Evolutionary conservation across 2,329 filamentous ascomycete species (phyloP).

Genomic region (Aureobasidium sp.): DNA sequence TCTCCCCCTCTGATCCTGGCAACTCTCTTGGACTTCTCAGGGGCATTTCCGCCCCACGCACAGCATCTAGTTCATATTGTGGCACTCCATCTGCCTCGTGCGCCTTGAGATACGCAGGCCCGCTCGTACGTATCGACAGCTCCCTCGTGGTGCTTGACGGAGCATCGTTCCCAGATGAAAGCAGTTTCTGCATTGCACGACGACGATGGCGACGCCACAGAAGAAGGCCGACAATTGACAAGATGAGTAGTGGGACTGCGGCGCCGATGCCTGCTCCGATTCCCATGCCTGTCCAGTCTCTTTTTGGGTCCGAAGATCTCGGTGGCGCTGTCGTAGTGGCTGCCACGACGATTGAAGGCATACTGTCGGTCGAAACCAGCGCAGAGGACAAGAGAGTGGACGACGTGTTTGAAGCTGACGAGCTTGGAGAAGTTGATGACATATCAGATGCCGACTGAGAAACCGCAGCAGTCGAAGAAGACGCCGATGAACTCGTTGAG

Average conservation of each 20-base stretch:
- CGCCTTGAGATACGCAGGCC: neutral
- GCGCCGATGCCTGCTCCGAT: neutral
- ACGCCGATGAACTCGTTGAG: neutral
- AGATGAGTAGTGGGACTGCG: neutral
- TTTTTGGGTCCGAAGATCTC: neutral
- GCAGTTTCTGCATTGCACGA: neutral
- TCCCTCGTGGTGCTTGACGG: neutral
- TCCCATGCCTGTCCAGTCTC: neutral
- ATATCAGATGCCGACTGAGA: neutral
- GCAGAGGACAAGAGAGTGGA: too few species aligned
- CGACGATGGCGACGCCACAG: neutral
- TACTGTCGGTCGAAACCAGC: neutral
- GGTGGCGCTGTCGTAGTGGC: neutral
- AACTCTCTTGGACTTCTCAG: neutral
- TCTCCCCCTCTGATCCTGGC: neutral
- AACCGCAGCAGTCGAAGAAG: neutral
- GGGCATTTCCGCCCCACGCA: neutral
- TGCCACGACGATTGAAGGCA: neutral
- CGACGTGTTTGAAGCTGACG: neutral
- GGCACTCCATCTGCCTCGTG: neutral
- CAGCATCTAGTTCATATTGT: neutral
- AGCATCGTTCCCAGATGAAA: neutral
- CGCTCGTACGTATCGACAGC: neutral
- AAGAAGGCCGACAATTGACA: neutral
- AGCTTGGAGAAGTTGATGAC: neutral